Percentiles rank a stretch among this genome's conserved stretches.
phyloP scores from a whole-genome alignment of 768 basidiomycete genomes.

The Hortiboletus flavorubellus region DNA sequence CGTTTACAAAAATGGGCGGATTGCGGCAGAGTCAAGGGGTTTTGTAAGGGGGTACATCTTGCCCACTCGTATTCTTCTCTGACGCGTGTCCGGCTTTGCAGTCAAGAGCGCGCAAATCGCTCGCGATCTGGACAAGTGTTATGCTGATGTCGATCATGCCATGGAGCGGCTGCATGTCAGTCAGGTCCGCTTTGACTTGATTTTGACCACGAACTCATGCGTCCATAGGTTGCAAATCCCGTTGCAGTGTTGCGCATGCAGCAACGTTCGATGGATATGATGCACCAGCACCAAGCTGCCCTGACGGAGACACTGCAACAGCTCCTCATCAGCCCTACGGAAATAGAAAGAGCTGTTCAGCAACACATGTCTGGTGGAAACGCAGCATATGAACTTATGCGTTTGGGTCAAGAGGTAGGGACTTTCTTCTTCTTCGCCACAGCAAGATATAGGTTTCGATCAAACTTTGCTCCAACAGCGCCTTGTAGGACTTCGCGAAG shows the following conservation, averaged over 20 bases:
- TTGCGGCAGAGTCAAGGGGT: slow-evolving; percentile 37
- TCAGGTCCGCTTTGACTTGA: neutral
- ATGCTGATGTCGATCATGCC: slow-evolving; percentile 40
- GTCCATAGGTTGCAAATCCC: slow-evolving; percentile 22
- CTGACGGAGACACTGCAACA: slow-evolving; percentile 39
- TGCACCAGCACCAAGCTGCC: slow-evolving; percentile 30
- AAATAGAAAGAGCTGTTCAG: slow-evolving; percentile 37
- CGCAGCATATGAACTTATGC: slow-evolving; percentile 48
- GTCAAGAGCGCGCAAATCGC: slow-evolving; percentile 47
- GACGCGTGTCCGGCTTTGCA: slow-evolving; percentile 15
- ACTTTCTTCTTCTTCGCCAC: neutral
- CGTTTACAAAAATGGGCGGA: slow-evolving; percentile 39
- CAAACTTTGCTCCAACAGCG: slow-evolving; percentile 15
- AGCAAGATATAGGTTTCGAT: neutral
- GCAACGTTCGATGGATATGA: slow-evolving; percentile 25
- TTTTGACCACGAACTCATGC: neutral
- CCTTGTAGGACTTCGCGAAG: slow-evolving; percentile 15
- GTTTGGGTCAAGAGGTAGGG: slow-evolving; percentile 46
- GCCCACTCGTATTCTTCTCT: neutral
- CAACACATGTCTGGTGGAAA: slow-evolving; percentile 40
- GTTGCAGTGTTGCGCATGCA: slow-evolving; percentile 29
- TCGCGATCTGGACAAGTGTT: slow-evolving; percentile 43
- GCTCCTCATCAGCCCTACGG: slow-evolving; percentile 36
- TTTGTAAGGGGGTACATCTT: slow-evolving; percentile 32
- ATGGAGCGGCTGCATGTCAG: slow-evolving; percentile 44